Evolutionary conservation across 2,329 filamentous ascomycete genomes (phyloP).

Genomic region (Fusarium torreyae): DNA sequence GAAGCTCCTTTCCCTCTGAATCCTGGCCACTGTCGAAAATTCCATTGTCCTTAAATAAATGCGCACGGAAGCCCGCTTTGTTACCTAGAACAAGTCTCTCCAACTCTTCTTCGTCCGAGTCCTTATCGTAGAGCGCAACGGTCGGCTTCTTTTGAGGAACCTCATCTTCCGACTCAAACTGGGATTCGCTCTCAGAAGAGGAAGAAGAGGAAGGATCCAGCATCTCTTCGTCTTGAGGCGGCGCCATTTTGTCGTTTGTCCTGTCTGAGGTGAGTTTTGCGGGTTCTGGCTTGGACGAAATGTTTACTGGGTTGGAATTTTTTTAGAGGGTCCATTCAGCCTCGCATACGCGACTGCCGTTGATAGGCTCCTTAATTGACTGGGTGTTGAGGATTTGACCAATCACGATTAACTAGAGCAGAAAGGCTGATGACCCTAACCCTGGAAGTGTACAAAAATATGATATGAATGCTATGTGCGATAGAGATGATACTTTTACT

Average conservation of each 20-base stretch:
- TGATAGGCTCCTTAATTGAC: constrained; percentile 34
- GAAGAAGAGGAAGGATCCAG: constrained; percentile 49
- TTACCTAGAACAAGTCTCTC: constrained; percentile 93
- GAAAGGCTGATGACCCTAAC: constrained; percentile 46
- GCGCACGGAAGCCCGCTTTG: constrained; percentile 83
- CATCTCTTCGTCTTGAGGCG: constrained; percentile 50
- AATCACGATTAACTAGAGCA: constrained; percentile 29
- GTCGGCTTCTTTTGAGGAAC: constrained; percentile 51
- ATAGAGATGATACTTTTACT: not conserved
- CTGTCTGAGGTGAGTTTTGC: constrained; percentile 30
- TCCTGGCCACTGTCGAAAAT: constrained; percentile 53
- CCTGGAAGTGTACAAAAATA: constrained; percentile 19
- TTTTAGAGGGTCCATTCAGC: constrained; percentile 52
- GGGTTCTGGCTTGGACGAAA: constrained; percentile 37
- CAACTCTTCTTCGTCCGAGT: constrained; percentile 86
- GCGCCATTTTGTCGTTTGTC: constrained; percentile 51
- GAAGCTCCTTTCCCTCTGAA: constrained; percentile 52
- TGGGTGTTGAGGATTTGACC: constrained; percentile 22
- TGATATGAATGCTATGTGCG: not conserved
- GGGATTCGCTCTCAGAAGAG: constrained; percentile 52
- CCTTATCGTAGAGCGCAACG: constrained; percentile 71
- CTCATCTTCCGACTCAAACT: constrained; percentile 50
- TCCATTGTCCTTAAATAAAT: constrained; percentile 73
- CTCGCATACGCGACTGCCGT: constrained; percentile 44
- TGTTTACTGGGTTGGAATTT: constrained; percentile 49